phyloP scores from a whole-genome alignment of 129 eudicot genomes.

The Artemisia annua region DNA sequence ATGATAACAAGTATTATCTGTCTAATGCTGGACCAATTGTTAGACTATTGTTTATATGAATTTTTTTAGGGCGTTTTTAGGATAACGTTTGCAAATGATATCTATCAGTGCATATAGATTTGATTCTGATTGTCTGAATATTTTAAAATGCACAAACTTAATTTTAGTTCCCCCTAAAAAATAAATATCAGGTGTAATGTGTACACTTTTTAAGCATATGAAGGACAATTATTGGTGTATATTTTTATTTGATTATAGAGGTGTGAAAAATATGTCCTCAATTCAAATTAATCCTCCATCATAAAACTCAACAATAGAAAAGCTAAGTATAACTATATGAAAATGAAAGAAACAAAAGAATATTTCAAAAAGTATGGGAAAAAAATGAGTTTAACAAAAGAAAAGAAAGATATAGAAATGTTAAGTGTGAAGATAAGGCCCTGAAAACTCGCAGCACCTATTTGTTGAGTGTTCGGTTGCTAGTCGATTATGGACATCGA shows the following conservation, averaged over 20 bases:
- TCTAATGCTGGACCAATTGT: too few relatives aligned
- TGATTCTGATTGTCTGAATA: too few relatives aligned
- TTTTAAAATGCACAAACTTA: too few relatives aligned
- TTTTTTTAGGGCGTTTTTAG: too few relatives aligned
- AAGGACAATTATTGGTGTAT: conserved; percentile 5
- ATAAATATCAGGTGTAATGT: not conserved
- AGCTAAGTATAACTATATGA: not conserved
- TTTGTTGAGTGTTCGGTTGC: too few relatives aligned
- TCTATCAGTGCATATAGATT: too few relatives aligned
- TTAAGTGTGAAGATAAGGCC: too few relatives aligned
- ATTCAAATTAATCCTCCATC: not conserved
- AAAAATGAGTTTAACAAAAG: not conserved
- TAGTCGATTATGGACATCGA: too few relatives aligned
- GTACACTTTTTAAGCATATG: not conserved
- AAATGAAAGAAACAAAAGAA: not conserved
- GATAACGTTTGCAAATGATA: too few relatives aligned
- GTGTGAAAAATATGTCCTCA: not conserved
- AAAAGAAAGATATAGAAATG: not conserved
- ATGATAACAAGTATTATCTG: too few relatives aligned
- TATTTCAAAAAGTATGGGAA: not conserved
- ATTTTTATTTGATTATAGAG: not conserved
- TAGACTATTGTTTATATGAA: too few relatives aligned
- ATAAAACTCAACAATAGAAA: not conserved
- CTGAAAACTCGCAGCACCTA: too few relatives aligned
- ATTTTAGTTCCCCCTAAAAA: not conserved